Percentiles rank a stretch among this genome's conserved stretches.
These are phyloP conservation scores for Neurospora sp. DNA, from an alignment of 495 filamentous ascomycete species.

Conservation along the genomic window DNA sequence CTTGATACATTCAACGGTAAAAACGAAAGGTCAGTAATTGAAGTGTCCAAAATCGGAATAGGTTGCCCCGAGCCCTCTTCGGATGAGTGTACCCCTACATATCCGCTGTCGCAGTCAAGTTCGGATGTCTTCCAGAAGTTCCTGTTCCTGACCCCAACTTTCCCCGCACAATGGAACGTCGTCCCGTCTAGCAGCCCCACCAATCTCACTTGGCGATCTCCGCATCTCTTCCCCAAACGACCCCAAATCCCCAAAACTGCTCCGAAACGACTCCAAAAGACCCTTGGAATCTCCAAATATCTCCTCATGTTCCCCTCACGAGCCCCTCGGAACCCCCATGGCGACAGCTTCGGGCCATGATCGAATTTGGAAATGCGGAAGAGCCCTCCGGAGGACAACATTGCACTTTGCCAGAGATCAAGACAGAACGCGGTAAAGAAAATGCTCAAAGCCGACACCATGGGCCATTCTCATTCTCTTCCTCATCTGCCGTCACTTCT, in stretches of 20 bases:
- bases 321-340: neutral
- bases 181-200: neutral
- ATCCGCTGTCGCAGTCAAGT: neutral
- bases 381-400: slow-evolving; percentile 26
- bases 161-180: neutral
- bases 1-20: neutral
- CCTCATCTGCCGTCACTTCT: neutral
- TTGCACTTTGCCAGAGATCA: slow-evolving; percentile 10
- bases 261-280: neutral
- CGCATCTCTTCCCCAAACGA: neutral
- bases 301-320: neutral
- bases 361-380: slow-evolving; percentile 28
- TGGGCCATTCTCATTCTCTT: neutral
- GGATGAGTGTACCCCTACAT: neutral
- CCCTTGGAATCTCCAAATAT: neutral
- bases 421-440: slow-evolving; percentile 1
- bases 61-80: neutral
- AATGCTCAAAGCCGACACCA: neutral
- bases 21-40: neutral
- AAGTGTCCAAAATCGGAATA: neutral
- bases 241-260: neutral
- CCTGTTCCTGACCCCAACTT: neutral
- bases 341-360: slow-evolving; percentile 2
- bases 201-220: neutral
- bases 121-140: neutral